These are phyloP conservation scores for Phytophthora tentaculata DNA, from an alignment of 352 stramenopile species.

Conservation along the genomic window DNA sequence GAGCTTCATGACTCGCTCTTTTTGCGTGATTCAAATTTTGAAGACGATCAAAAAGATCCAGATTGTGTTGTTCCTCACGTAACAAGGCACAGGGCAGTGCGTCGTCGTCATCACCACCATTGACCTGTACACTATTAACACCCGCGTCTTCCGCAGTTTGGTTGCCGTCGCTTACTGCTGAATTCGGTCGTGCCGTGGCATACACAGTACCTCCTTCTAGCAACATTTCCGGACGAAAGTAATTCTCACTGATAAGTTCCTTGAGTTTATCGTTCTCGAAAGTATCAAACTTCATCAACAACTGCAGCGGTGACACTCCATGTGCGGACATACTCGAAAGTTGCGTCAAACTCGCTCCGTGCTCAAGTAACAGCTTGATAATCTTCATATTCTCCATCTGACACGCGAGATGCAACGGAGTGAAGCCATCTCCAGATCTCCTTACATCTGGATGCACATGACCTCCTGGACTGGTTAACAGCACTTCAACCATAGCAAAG, in stretches of 20 bases:
- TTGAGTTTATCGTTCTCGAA: conserved; percentile 55
- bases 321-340: conserved; percentile 45
- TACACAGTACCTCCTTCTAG: conserved; percentile 35
- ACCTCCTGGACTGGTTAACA: conserved; percentile 34
- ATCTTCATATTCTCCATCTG: conserved; percentile 60
- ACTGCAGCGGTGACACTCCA: conserved; percentile 58
- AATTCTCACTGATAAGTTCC: conserved; percentile 44
- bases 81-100: conserved; percentile 54
- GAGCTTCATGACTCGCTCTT: conserved; percentile 14
- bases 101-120: conserved; percentile 26
- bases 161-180: not conserved
- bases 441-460: conserved; percentile 66
- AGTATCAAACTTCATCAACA: conserved; percentile 59
- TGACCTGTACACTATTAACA: not conserved
- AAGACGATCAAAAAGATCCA: conserved; percentile 52
- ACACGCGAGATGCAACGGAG: conserved; percentile 69
- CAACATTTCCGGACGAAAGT: conserved; percentile 51
- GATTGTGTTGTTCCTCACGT: conserved; percentile 56
- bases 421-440: conserved; percentile 66
- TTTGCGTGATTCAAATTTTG: conserved; percentile 31
- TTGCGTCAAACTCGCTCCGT: conserved; percentile 58
- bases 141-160: not conserved
- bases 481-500: conserved; percentile 37
- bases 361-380: conserved; percentile 52
- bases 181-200: not conserved